phyloP scores from a whole-genome alignment of 148 eudicot species.

The Beta vulgaris region DNA sequence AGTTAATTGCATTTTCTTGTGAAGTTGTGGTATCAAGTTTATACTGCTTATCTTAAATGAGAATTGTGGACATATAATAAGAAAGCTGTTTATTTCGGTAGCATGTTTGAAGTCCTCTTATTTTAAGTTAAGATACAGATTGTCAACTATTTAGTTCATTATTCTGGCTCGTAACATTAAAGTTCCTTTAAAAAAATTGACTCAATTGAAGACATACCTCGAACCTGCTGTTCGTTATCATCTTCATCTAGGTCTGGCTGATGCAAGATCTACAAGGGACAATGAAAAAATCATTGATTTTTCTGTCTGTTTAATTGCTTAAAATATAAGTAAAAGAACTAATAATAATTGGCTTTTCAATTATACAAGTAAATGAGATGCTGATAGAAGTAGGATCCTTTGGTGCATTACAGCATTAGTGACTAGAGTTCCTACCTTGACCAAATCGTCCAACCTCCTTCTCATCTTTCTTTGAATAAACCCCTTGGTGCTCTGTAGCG shows the following conservation, averaged over 20 bases:
- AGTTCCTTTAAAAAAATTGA: background rate
- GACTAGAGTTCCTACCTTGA: slow-evolving; percentile 47
- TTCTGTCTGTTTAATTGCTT: background rate
- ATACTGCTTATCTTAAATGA: background rate
- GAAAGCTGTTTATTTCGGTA: background rate
- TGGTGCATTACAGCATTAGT: no score
- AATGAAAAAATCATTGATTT: background rate
- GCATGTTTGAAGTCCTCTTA: background rate
- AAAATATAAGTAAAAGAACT: background rate
- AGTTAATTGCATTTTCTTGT: background rate
- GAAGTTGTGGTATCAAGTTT: background rate
- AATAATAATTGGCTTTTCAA: background rate
- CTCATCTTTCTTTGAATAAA: slow-evolving; percentile 81
- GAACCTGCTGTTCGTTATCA: slow-evolving; percentile 33
- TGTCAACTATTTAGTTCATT: background rate
- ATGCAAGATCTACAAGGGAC: slow-evolving; percentile 49
- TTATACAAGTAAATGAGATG: background rate
- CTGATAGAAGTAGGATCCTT: background rate
- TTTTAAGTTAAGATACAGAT: background rate
- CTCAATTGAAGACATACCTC: slow-evolving; percentile 35
- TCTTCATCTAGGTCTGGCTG: slow-evolving; percentile 39
- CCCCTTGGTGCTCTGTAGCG: slow-evolving; percentile 66
- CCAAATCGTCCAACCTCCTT: slow-evolving; percentile 55
- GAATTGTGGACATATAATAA: background rate
- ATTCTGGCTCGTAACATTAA: background rate